Conservation (phyloP, 345 rosid species). For the Lenwebbia sp. region DNA sequence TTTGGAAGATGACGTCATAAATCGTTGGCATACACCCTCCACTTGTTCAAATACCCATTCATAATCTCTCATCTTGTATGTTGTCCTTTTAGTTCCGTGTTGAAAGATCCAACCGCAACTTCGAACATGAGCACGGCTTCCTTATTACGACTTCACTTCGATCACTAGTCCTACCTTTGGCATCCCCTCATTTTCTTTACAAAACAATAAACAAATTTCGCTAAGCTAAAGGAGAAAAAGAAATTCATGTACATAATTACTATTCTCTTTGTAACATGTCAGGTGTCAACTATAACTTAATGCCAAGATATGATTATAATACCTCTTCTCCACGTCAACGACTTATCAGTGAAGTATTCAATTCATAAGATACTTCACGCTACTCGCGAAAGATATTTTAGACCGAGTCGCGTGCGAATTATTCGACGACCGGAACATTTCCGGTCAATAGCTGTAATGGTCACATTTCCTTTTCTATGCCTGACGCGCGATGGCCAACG, state of each 20-base stretch:
- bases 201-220: background rate
- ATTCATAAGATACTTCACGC: background rate
- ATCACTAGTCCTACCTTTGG: too few relatives aligned
- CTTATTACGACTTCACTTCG: too few relatives aligned
- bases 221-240: background rate
- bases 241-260: background rate
- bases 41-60: background rate
- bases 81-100: too few relatives aligned
- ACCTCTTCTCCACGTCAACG: rapidly evolving
- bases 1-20: background rate
- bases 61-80: too few relatives aligned
- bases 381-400: background rate
- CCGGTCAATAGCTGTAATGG: rapidly evolving
- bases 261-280: background rate
- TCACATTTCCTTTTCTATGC: background rate
- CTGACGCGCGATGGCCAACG: background rate
- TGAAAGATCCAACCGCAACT: too few relatives aligned
- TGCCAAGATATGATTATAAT: background rate
- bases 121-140: too few relatives aligned
- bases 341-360: too few relatives aligned
- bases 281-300: background rate
- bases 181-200: too few relatives aligned
- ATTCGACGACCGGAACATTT: background rate
- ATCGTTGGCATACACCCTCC: background rate
- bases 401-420: background rate